Evolutionary conservation across 257 asterid species (phyloP), one percentile per base, ranked within the genome.

Genomic region (Scutellaria minor): DNA sequence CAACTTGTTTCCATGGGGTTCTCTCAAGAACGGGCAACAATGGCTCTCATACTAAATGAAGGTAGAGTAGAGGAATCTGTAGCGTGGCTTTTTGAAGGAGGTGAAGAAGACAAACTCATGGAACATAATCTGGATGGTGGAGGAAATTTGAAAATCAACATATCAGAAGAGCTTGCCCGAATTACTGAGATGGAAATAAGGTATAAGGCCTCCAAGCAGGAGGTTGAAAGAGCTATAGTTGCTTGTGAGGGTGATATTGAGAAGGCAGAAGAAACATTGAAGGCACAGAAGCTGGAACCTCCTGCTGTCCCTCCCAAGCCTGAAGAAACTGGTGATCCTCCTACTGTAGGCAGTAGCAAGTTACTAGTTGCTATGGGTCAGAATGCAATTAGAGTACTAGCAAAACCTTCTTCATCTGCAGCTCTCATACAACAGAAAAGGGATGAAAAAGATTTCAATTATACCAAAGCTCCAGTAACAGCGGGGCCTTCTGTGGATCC

Each of bases 1-100:
- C 97, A 95, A 87, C 95, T 95, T 61, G 97, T 95, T 41, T 82
- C 89, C 6, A 95, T 95, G 99, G 99, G 99, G 3, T 92, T 95
- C 82, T 77, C 99, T 81, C 91, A 77, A 24, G 99, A 95, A 81
- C 82, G 86, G 72, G 97, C 99, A 2, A 92, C 90, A 0, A 87
- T 87, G 97, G 98, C 99, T 65, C 99, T 94, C 59, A 91, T 94
- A 73, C 77, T 85, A 63, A 89, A 94, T 78, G 97, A 94, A 82
- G 99, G 99, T 62, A 82, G 86, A 66, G 91, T 95, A 69, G 99
- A 91, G 77, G 95, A 92, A 72, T 90, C 99, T 2, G 95, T 95
- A n/a, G 65, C 81, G 3, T 85, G 87, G 89, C 80, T 85, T 57
- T 80, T 85, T 27, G 90, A 87, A 75, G 84, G 80, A 40, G 80